Conservation (phyloP, 176 grass and related monocot genomes). For the Musa schizocarpa region DNA sequence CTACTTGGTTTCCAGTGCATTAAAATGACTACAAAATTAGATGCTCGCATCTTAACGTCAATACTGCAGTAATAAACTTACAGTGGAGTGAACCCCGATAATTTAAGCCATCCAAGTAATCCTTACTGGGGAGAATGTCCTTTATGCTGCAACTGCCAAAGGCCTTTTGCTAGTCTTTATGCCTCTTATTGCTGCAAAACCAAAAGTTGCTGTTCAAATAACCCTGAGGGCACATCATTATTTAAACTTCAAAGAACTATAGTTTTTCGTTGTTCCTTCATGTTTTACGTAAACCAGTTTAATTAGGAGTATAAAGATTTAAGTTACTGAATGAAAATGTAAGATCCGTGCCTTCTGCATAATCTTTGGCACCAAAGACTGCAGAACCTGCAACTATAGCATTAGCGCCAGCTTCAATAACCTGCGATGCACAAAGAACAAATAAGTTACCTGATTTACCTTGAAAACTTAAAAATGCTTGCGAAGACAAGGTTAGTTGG, state of each 20-base stretch:
- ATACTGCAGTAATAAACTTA: background rate
- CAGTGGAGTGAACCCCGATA: background rate
- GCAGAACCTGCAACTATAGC: constrained; percentile 93
- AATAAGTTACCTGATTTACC: constrained; percentile 8
- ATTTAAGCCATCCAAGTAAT: background rate
- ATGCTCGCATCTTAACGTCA: no score
- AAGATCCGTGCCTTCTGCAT: constrained; percentile 66
- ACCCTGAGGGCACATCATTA: no score
- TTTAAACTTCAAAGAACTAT: no score
- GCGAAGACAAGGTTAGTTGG: no score
- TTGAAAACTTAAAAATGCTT: constrained; percentile 3
- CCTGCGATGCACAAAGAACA: constrained; percentile 31
- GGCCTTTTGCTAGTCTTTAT: constrained; percentile 85
- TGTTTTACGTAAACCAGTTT: background rate
- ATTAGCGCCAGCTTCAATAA: constrained; percentile 96
- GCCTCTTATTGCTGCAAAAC: constrained; percentile 80
- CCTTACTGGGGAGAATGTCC: background rate
- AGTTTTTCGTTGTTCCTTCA: background rate
- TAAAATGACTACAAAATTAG: no score
- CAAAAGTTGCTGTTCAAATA: constrained; percentile 3
- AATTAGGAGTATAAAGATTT: constrained; percentile 3
- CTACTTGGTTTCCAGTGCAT: no score
- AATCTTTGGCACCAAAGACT: constrained; percentile 91
- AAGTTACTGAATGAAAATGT: constrained; percentile 13
- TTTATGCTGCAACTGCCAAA: constrained; percentile 60